Base-by-base conservation (phyloP, 176 grass and related monocot genomes). In the Dactylis glomerata region DNA sequence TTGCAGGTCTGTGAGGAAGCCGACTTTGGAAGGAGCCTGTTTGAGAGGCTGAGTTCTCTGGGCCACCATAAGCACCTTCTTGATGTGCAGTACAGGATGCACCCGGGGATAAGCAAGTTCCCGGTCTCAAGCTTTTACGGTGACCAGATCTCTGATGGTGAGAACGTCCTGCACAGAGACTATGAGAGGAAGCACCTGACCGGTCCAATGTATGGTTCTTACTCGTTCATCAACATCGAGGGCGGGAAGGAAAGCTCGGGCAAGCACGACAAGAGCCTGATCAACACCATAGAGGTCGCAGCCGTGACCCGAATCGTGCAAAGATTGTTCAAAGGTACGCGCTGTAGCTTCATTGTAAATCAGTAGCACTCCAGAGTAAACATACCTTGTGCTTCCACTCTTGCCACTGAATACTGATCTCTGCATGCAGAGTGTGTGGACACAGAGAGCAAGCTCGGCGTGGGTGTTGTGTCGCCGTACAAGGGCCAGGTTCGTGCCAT, bases 51-150 rank as follows among this genome's bases (percentile, higher is more conserved):
- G 57, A 81, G 87, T 68, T 89, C 79, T 1, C 64, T 97, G n/a
- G 86, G 91, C 0, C 91, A 91, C 20, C 82, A 79, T 1, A 97
- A 93, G 42, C 88, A 97, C 85, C 92, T 97, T 74, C 88, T 97
- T 0, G 14, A 95, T 20, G 49, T 93, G 38, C 95, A 97, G 79
- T 95, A 97, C 79, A 68, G 90, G 31, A 97, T 97, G 95, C 92
- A 95, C 67, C 92, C 95, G 0, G 49, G 10, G 14, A 97, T 97
- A 54, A 97, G 95, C 64, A 92, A 76, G 73, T 95, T 97, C 80
- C 95, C 95, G 0, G 77, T 92, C 52, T 52, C 36, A 3, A 86
- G 63, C 24, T 94, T 93, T 17, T 97, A 94, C 24, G 40, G 26
- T 16, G 52, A 24, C 52, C 73, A 38, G 32, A 92, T 97, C 1